Evolutionary conservation across 2,329 filamentous ascomycete species (phyloP).

Genomic region (Madurella fahalii): DNA sequence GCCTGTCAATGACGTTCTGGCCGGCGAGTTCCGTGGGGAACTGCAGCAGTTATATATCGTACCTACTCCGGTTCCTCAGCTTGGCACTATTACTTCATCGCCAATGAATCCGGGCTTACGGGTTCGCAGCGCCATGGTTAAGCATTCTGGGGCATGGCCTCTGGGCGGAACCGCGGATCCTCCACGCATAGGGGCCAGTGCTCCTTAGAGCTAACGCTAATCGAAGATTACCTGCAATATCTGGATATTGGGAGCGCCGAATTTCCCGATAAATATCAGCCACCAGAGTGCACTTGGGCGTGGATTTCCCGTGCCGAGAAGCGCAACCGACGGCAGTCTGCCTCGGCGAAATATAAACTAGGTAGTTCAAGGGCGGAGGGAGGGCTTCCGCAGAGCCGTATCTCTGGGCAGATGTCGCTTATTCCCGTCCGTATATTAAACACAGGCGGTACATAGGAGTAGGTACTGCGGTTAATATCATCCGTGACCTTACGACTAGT

Average conservation of each 20-base stretch:
- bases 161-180: neutral
- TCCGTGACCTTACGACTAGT: too few species aligned
- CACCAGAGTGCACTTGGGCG: too few species aligned
- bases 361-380: slow-evolving; percentile 16
- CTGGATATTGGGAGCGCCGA: neutral
- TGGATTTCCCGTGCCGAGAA: too few species aligned
- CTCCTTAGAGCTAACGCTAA: neutral
- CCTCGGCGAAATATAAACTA: slow-evolving; percentile 13
- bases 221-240: neutral
- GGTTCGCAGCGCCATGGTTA: neutral
- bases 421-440: neutral
- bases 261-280: too few species aligned
- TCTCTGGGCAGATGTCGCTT: neutral
- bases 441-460: neutral
- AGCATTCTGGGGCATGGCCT: neutral
- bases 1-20: neutral
- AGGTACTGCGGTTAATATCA: neutral
- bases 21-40: neutral
- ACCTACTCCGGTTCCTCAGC: neutral
- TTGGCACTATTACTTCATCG: neutral
- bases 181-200: neutral
- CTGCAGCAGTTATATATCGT: neutral
- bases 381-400: slow-evolving; percentile 13
- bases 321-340: too few species aligned
- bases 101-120: neutral